A percentile compares a stretch with the other conserved stretches of the same genome.
phyloP scores from a whole-genome alignment of 257 asterid species.

The Nicotiana sylvestris region DNA sequence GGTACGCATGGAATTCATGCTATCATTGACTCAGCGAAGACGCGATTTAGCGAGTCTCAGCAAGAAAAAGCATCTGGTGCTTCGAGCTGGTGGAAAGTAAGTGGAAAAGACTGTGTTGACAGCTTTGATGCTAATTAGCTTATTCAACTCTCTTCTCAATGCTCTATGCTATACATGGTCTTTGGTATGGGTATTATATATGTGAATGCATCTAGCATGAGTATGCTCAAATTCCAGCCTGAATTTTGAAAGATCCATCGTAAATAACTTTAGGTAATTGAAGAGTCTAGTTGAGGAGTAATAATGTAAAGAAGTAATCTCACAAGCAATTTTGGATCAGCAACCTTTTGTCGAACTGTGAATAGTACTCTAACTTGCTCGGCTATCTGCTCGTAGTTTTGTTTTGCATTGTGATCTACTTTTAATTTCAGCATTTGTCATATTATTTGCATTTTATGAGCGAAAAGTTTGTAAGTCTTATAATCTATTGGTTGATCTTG shows the following conservation, averaged over 20 bases:
- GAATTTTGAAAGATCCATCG: not conserved
- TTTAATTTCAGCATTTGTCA: not conserved
- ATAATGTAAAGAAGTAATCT: not conserved
- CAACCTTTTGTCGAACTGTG: not conserved
- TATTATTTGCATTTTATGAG: not conserved
- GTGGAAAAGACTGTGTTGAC: conserved; percentile 26
- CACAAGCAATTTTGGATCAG: not conserved
- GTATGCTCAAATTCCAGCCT: not conserved
- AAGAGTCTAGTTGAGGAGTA: not conserved
- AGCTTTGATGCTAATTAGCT: not conserved
- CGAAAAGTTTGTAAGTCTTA: not conserved
- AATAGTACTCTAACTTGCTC: not conserved
- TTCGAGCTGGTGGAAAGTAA: conserved; percentile 93
- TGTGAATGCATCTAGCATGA: not conserved
- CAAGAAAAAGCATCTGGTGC: conserved; percentile 66
- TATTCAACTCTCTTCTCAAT: not conserved
- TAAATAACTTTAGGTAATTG: not conserved
- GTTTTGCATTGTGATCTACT: not conserved
- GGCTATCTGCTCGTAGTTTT: not conserved
- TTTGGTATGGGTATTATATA: conserved; percentile 1
- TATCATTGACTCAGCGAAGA: conserved; percentile 69
- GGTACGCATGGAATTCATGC: conserved; percentile 75
- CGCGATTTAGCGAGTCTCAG: conserved; percentile 79
- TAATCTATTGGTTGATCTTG: not conserved
- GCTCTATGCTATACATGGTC: conserved; percentile 2